Evolutionary conservation across 257 asterid genomes (phyloP), one percentile per base, ranked within the genome.

Genomic region (Capsicum chinense): DNA sequence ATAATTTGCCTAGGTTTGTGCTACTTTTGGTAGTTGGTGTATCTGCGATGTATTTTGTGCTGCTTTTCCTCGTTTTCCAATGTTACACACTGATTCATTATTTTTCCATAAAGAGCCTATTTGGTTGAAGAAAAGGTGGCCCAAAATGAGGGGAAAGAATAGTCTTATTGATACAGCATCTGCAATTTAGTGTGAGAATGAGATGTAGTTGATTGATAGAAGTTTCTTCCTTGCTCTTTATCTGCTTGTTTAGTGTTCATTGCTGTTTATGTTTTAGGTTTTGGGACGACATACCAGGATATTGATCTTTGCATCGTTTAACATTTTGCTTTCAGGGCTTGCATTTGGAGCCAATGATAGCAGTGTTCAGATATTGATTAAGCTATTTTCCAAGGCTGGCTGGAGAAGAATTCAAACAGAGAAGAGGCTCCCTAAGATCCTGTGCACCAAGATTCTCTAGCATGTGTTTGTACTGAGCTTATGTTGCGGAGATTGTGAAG

Each of bases 311-410:
- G 59, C 44, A 12, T 73, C 7, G 14, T 71, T 47, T 47, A 39
- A 56, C 14, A 64, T 68, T 82, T 83, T 82, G 79, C 63, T 78
- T 84, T 80, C 82, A 94, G 98, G 97, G 89, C 92, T 71, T 92
- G 95, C 83, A 89, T 93, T 76, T 93, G 97, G 98, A 93, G 94
- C 90, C 95, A 91, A 83, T 90, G 93, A 92, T 10, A 10, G 50
- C 60, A 67, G 39, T 26, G 60, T 73, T 48, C 42, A 11, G 42
- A 48, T 73, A 14, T 11, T 14, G 52, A 68, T 68, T 19, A 12
- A 21, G n/a, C 79, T 10, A 47, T n/a, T 73, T 19, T 8, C 59
- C 1, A 4, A 26, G 80, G 59, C 59, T 33, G 71, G 44, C 3
- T 26, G 44, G 71, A 66, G 33, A 5, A 37, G 71, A 26, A 33